These are phyloP conservation scores for Bjerkandera adusta DNA, from an alignment of 1,284 basidiomycete genomes.

Conservation along the genomic window DNA sequence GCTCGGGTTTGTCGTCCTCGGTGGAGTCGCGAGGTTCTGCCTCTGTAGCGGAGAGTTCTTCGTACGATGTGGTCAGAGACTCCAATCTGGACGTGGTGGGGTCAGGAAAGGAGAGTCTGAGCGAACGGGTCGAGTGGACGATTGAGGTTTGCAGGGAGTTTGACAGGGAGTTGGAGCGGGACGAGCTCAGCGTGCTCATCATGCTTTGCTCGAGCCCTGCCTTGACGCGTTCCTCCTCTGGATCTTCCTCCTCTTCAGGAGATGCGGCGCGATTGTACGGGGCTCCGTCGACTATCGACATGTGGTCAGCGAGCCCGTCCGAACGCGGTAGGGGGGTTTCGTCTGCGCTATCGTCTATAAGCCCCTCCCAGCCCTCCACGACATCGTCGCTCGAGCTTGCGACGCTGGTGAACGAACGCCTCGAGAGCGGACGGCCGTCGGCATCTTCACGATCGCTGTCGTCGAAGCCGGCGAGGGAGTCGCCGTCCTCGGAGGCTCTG, in stretches of 20 bases:
- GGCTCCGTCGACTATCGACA: conserved; percentile 11
- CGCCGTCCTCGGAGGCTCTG: conserved; percentile 64
- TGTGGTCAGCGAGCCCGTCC: conserved; percentile 9
- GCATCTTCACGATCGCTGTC: conserved; percentile 58
- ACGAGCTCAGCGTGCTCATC: conserved; percentile 70
- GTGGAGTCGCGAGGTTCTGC: conserved; percentile 17
- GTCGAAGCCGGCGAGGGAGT: conserved; percentile 53
- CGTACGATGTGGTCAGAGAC: conserved; percentile 47
- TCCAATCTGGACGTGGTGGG: conserved; percentile 63
- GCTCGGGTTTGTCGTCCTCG: conserved; percentile 17
- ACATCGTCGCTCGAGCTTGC: conserved; percentile 64
- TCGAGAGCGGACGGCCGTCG: conserved; percentile 52
- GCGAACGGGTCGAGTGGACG: conserved; percentile 57
- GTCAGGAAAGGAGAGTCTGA: conserved; percentile 75
- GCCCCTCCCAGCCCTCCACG: conserved; percentile 72
- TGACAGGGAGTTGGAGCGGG: conserved; percentile 57
- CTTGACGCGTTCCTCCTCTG: conserved; percentile 62
- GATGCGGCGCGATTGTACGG: conserved; percentile 18
- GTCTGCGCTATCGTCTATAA: conserved; percentile 57
- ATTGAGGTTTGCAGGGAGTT: conserved; percentile 43
- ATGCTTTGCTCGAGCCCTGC: conserved; percentile 76
- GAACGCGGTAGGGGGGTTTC: conserved; percentile 31
- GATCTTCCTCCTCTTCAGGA: conserved; percentile 31
- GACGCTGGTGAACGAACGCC: conserved; percentile 63
- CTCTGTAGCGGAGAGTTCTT: conserved; percentile 40